These are phyloP conservation scores for Metschnikowia vanudenii DNA, from an alignment of 805 yeast species.

Conservation along the genomic window DNA sequence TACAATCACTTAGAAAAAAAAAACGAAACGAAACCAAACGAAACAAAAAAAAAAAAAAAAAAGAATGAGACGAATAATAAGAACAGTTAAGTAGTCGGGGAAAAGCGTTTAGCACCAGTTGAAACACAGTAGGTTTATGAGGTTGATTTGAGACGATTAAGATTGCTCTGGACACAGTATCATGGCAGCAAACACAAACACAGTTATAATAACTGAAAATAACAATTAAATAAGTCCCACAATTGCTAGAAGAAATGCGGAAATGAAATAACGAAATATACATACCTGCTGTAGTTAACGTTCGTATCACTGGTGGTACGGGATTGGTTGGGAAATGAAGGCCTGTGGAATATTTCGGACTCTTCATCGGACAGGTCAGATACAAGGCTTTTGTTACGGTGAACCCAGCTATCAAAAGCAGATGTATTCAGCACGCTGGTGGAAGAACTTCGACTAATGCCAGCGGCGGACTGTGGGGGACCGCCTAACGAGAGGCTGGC, in stretches of 20 bases:
- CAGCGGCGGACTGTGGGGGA: slow-evolving; percentile 5
- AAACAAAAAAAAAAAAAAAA: not conserved
- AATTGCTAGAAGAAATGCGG: not conserved
- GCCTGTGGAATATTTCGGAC: slow-evolving; percentile 28
- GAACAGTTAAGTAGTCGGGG: too few relatives aligned
- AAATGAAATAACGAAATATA: slow-evolving; percentile 12
- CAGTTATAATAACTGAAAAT: not conserved
- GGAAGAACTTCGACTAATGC: not conserved
- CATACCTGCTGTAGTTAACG: slow-evolving; percentile 35
- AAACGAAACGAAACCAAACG: too few relatives aligned
- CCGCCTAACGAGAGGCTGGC: slow-evolving; percentile 20
- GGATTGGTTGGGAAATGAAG: slow-evolving; percentile 28
- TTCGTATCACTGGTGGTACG: slow-evolving; percentile 37
- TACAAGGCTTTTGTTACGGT: slow-evolving; percentile 40
- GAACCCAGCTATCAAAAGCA: slow-evolving; percentile 59
- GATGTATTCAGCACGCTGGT: slow-evolving; percentile 1
- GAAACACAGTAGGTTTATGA: too few relatives aligned
- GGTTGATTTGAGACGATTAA: not conserved
- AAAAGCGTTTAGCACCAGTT: too few relatives aligned
- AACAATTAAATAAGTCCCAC: too few relatives aligned
- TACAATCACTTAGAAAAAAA: not conserved
- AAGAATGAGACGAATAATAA: not conserved
- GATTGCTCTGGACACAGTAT: not conserved
- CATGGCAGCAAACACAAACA: not conserved
- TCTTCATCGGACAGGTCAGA: slow-evolving; percentile 44